These are phyloP conservation scores for Gremmenia infestans DNA, from an alignment of 2,329 filamentous ascomycete genomes.

Conservation along the genomic window DNA sequence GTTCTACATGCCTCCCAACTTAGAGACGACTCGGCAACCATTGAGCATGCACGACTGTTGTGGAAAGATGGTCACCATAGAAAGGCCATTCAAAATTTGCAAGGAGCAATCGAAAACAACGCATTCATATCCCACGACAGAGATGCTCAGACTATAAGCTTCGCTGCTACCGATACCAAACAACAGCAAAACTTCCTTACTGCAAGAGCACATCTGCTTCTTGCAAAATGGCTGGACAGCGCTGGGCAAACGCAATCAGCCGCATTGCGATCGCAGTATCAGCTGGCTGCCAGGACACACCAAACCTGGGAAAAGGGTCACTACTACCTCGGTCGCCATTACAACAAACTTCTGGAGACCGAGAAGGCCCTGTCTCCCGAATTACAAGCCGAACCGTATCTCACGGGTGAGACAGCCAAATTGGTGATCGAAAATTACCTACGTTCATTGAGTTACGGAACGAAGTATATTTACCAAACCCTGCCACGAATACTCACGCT, in stretches of 20 bases:
- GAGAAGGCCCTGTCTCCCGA: constrained; percentile 72
- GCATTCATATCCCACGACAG: constrained; percentile 54
- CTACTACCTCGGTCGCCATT: constrained; percentile 94
- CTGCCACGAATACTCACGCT: constrained; percentile 86
- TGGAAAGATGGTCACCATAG: constrained; percentile 93
- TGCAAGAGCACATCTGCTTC: constrained; percentile 77
- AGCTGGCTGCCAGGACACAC: constrained; percentile 67
- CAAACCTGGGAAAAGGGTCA: constrained; percentile 91
- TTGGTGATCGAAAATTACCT: constrained; percentile 93
- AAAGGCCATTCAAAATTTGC: constrained; percentile 88
- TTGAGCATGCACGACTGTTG: constrained; percentile 87
- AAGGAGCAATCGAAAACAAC: constrained; percentile 77
- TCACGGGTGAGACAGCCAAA: constrained; percentile 79
- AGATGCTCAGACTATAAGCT: constrained; percentile 16
- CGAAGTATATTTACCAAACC: constrained; percentile 94
- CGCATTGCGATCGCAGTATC: constrained; percentile 75
- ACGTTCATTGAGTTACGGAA: constrained; percentile 78
- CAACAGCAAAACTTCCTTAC: constrained; percentile 55
- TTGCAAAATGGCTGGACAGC: constrained; percentile 94
- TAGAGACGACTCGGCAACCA: constrained; percentile 80
- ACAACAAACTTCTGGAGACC: constrained; percentile 91
- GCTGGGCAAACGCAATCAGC: constrained; percentile 89
- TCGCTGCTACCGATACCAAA: constrained; percentile 18
- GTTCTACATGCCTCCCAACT: constrained; percentile 83
- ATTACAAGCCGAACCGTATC: constrained; percentile 70